phyloP scores from a whole-genome alignment of 129 eudicot species.

The Apium graveolens region DNA sequence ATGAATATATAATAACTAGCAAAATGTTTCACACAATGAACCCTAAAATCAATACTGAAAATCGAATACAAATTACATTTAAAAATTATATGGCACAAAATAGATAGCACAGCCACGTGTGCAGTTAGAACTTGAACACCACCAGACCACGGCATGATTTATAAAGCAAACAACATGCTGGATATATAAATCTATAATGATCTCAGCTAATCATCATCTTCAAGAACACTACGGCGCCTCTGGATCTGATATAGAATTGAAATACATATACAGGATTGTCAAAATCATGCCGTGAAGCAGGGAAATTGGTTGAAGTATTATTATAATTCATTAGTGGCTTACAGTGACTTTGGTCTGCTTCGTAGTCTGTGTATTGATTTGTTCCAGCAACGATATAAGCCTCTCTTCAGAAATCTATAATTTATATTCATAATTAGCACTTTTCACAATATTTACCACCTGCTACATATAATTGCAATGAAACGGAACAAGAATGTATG shows the following conservation, averaged over 20 bases:
- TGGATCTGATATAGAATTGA: slow-evolving; percentile 46
- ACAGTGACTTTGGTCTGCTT: slow-evolving; percentile 96
- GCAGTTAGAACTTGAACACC: background rate
- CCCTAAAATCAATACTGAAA: background rate
- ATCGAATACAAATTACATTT: background rate
- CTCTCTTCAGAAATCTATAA: slow-evolving; percentile 84
- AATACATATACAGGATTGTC: background rate
- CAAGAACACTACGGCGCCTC: slow-evolving; percentile 93
- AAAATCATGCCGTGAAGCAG: slow-evolving; percentile 1
- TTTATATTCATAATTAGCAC: background rate
- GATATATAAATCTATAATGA: background rate
- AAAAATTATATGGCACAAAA: background rate
- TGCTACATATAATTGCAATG: background rate
- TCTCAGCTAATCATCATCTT: slow-evolving; percentile 67
- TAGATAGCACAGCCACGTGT: background rate
- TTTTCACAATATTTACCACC: background rate
- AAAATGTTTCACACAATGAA: background rate
- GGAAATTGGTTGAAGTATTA: background rate
- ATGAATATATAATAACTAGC: background rate
- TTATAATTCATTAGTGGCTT: slow-evolving; percentile 24
- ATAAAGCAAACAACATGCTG: background rate
- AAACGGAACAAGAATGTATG: background rate
- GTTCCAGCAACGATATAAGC: slow-evolving; percentile 89
- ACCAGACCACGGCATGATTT: background rate
- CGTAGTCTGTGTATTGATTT: slow-evolving; percentile 88